These are phyloP conservation scores for Aegilops umbellulata DNA, from an alignment of 176 grass and related monocot species.

Conservation along the genomic window DNA sequence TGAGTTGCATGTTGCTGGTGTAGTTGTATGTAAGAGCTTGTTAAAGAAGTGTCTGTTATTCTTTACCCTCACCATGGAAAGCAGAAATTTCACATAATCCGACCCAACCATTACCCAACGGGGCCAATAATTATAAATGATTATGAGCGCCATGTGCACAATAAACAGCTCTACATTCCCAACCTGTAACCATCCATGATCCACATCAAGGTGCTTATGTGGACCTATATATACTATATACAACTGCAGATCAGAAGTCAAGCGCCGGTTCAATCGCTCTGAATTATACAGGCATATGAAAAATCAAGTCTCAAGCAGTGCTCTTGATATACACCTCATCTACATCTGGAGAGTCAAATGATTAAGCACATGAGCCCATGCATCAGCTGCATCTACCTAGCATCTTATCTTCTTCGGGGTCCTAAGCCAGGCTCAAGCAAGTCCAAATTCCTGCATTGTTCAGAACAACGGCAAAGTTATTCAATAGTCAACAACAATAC, in stretches of 20 bases:
- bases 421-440: neutral
- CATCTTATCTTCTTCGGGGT: neutral
- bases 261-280: neutral
- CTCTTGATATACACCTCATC: slow-evolving; percentile 4
- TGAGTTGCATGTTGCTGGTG: too few species aligned
- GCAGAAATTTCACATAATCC: too few species aligned
- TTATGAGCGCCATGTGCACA: neutral
- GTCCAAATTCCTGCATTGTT: slow-evolving; percentile 16
- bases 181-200: neutral
- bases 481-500: neutral
- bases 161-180: neutral
- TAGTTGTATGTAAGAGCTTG: too few species aligned
- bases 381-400: neutral
- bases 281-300: neutral
- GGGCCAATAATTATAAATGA: neutral
- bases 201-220: neutral
- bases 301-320: neutral
- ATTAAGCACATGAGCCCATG: slow-evolving; percentile 2
- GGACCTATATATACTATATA: neutral
- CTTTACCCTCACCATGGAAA: too few species aligned
- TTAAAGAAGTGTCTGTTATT: too few species aligned
- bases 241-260: neutral
- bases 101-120: too few species aligned
- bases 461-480: neutral
- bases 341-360: slow-evolving; percentile 10